Conservation (phyloP, 129 eudicot genomes). For the Gnaphalium uliginosum region DNA sequence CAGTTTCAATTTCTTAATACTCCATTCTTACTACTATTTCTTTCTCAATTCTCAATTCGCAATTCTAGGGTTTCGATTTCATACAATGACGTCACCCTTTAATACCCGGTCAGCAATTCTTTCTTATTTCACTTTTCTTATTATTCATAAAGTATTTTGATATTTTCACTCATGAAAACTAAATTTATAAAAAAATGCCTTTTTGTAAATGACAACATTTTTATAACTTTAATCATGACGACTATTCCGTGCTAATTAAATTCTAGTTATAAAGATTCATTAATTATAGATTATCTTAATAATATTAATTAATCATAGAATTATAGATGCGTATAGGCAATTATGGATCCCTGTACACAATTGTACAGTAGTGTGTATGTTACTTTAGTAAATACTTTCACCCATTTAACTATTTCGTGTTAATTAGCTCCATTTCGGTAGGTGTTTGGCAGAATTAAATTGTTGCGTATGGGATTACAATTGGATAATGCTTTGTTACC, state of each 20-base stretch:
- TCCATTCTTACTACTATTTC: too few relatives aligned
- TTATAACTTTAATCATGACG: too few relatives aligned
- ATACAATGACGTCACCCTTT: neutral
- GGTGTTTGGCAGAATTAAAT: constrained; percentile 9
- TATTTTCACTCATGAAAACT: too few relatives aligned
- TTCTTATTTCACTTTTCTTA: neutral
- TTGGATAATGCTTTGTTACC: too few relatives aligned
- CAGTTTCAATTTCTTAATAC: neutral
- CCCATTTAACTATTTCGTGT: neutral
- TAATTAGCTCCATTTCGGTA: constrained; percentile 1
- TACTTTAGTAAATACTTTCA: neutral
- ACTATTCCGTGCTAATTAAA: too few relatives aligned
- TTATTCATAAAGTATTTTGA: too few relatives aligned
- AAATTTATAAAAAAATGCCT: too few relatives aligned
- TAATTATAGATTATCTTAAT: too few relatives aligned
- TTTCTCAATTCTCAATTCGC: constrained; percentile 1
- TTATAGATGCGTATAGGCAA: too few relatives aligned
- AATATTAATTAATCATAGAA: too few relatives aligned
- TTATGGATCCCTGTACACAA: neutral
- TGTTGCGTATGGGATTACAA: neutral
- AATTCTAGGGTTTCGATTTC: neutral
- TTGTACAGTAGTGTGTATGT: neutral
- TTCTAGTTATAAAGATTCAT: too few relatives aligned
- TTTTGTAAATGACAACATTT: too few relatives aligned
- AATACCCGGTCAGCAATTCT: neutral